phyloP scores from a whole-genome alignment of 1,139 yeast genomes.

The Nakaseomyces uthaithaninus region DNA sequence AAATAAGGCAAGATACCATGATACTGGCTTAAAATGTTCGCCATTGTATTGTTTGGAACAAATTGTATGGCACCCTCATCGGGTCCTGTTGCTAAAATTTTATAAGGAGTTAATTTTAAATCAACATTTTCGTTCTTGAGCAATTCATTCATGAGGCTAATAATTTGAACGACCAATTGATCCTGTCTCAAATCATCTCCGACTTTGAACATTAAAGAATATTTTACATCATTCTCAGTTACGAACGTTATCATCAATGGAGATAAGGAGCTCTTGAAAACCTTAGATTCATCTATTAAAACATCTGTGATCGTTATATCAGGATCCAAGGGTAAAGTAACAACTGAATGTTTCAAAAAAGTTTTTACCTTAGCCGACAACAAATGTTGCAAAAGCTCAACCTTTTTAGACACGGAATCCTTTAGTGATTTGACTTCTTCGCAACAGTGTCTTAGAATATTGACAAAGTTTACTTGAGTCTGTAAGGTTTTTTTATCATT shows the following conservation, averaged over 20 bases:
- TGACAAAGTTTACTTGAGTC: slow-evolving; percentile 40
- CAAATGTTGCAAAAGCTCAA: slow-evolving; percentile 39
- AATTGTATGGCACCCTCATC: slow-evolving; percentile 89
- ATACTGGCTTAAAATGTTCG: slow-evolving; percentile 64
- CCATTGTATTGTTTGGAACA: slow-evolving; percentile 83
- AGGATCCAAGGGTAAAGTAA: slow-evolving; percentile 35
- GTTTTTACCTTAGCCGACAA: slow-evolving; percentile 31
- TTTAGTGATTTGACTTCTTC: slow-evolving; percentile 39
- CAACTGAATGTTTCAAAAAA: slow-evolving; percentile 22
- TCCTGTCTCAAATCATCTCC: slow-evolving; percentile 97
- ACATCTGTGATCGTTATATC: slow-evolving; percentile 56
- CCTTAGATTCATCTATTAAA: slow-evolving; percentile 70
- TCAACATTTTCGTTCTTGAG: slow-evolving; percentile 86
- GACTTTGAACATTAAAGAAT: slow-evolving; percentile 84
- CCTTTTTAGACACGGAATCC: slow-evolving; percentile 50
- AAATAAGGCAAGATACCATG: slow-evolving; percentile 70
- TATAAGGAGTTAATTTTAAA: slow-evolving; percentile 77
- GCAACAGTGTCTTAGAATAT: slow-evolving; percentile 38
- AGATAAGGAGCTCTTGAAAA: slow-evolving; percentile 82
- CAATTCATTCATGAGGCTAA: slow-evolving; percentile 82
- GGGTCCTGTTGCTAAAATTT: slow-evolving; percentile 83
- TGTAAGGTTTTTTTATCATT: slow-evolving; percentile 28
- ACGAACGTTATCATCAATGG: slow-evolving; percentile 78
- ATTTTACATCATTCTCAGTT: slow-evolving; percentile 43
- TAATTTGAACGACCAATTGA: slow-evolving; percentile 88